phyloP scores from a whole-genome alignment of 2,329 filamentous ascomycete genomes.

The Aureobasidium mangrovei region DNA sequence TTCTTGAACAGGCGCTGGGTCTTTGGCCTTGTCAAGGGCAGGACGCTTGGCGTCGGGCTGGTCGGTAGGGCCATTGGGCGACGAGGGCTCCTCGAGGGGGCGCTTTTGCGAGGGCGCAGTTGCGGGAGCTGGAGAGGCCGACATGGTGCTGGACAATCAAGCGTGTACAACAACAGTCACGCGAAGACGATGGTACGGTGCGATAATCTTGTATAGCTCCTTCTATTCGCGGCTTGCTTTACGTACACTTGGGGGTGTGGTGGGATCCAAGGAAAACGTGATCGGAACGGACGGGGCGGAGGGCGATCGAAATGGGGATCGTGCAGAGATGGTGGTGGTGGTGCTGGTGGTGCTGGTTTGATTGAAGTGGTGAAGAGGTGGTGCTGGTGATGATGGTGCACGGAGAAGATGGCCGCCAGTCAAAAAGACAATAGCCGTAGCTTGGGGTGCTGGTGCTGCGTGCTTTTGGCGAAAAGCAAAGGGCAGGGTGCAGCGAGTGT shows the following conservation, averaged over 20 bases:
- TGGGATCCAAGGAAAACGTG: constrained; percentile 13
- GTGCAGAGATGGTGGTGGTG: constrained; percentile 10
- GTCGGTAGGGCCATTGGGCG: constrained; percentile 80
- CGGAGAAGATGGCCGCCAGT: constrained; percentile 10
- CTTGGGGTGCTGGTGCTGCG: constrained; percentile 13
- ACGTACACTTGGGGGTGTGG: constrained; percentile 14
- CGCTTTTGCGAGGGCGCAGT: constrained; percentile 58
- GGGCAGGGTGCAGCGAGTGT: constrained; percentile 15
- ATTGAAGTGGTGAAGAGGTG: background rate
- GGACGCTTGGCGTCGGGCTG: constrained; percentile 96
- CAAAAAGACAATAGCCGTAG: constrained; percentile 14
- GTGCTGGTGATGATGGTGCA: constrained; percentile 11
- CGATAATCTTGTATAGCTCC: constrained; percentile 6
- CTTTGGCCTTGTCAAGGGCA: constrained; percentile 81
- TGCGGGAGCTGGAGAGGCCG: constrained; percentile 14
- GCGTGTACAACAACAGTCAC: constrained; percentile 12
- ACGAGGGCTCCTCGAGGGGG: constrained; percentile 93
- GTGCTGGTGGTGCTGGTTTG: background rate
- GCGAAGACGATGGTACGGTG: background rate
- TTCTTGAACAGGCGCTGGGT: constrained; percentile 27
- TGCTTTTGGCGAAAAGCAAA: constrained; percentile 3
- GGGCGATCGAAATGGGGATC: constrained; percentile 13
- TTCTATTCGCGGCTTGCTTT: constrained; percentile 14
- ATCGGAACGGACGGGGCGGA: constrained; percentile 10
- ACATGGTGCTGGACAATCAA: constrained; percentile 13